phyloP scores from a whole-genome alignment of 805 yeast genomes.

The Suhomyces xylopsoci region DNA sequence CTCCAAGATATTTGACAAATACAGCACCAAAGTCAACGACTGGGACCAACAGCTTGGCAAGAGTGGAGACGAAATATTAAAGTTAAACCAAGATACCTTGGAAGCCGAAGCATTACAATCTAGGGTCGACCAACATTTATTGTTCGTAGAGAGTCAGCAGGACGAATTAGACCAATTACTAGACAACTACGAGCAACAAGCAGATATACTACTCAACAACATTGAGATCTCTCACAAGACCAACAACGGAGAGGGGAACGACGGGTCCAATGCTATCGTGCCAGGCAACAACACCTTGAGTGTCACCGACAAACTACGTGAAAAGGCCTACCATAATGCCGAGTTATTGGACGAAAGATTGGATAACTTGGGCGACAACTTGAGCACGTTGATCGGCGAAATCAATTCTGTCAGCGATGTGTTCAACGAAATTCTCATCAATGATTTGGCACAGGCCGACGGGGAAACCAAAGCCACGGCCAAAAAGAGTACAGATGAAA shows the following conservation, averaged over 20 bases:
- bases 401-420: constrained; percentile 81
- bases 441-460: constrained; percentile 21
- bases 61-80: constrained; percentile 81
- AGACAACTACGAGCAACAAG: constrained; percentile 77
- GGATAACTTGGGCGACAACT: constrained; percentile 71
- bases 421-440: constrained; percentile 59
- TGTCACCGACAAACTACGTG: constrained; percentile 81
- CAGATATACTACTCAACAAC: constrained; percentile 47
- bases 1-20: constrained; percentile 68
- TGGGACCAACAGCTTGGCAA: constrained; percentile 86
- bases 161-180: constrained; percentile 82
- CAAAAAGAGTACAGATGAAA: constrained; percentile 25
- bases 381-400: constrained; percentile 72
- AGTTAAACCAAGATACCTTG: constrained; percentile 70
- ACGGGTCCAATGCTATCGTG: constrained; percentile 15
- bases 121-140: constrained; percentile 81
- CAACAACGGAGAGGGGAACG: constrained; percentile 24
- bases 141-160: constrained; percentile 87
- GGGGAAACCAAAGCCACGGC: constrained; percentile 14
- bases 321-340: constrained; percentile 84
- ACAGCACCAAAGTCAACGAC: constrained; percentile 67
- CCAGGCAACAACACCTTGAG: constrained; percentile 32
- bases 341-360: constrained; percentile 79
- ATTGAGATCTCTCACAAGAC: constrained; percentile 36
- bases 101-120: constrained; percentile 83